Percentiles rank a stretch among this genome's conserved stretches.
Conservation (phyloP, 192 early-diverging fungal genomes). For the Chytriomyces sp. region DNA sequence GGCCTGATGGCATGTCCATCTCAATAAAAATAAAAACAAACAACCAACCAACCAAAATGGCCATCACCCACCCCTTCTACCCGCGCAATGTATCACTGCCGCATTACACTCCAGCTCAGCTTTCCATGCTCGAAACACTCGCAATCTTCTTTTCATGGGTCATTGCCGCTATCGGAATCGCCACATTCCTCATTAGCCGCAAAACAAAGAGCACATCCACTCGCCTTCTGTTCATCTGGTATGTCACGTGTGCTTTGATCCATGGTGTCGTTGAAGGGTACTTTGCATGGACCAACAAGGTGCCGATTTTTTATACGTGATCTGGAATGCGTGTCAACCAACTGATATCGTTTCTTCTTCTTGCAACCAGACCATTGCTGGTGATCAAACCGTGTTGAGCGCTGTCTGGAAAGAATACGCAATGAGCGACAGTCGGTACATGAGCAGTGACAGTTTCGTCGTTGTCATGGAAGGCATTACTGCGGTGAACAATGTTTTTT, state of each 20-base stretch:
- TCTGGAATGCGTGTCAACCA: no score
- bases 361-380: no score
- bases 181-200: slow-evolving; percentile 34
- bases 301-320: no score
- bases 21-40: background rate
- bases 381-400: slow-evolving; percentile 66
- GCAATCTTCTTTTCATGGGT: slow-evolving; percentile 48
- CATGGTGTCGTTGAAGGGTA: slow-evolving; percentile 88
- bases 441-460: slow-evolving; percentile 82
- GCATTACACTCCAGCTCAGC: slow-evolving; percentile 45
- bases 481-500: slow-evolving; percentile 62
- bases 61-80: slow-evolving; percentile 48
- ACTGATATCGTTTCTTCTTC: no score
- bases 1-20: background rate
- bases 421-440: slow-evolving; percentile 84
- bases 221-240: slow-evolving; percentile 78
- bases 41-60: background rate
- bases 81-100: slow-evolving; percentile 42
- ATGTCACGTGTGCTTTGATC: slow-evolving; percentile 77
- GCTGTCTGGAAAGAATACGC: slow-evolving; percentile 94
- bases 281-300: slow-evolving; percentile 70
- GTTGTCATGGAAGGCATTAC: slow-evolving; percentile 88
- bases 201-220: slow-evolving; percentile 33
- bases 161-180: slow-evolving; percentile 5
- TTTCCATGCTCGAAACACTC: slow-evolving; percentile 43